A percentile compares a stretch with the other conserved stretches of the same genome.
Evolutionary conservation across 108 stramenopile species (phyloP).

Genomic region (Conticribra weissflogii): DNA sequence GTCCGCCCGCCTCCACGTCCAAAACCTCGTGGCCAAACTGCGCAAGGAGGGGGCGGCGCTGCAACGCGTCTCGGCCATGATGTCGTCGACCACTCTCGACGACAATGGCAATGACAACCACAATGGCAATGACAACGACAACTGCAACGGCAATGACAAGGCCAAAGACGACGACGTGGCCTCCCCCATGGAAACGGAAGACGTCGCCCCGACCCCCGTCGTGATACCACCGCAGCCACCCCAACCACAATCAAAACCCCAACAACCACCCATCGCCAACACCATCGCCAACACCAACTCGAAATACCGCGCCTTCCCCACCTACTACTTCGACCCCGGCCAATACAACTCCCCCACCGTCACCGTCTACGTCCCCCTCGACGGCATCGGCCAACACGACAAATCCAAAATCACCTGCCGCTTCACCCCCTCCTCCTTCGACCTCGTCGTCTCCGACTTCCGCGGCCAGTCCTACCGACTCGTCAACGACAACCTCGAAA

Average conservation of each 20-base stretch:
- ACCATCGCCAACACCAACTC: slow-evolving; percentile 1
- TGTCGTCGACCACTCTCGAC: neutral
- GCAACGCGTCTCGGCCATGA: slow-evolving; percentile 46
- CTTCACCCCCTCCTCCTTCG: slow-evolving; percentile 69
- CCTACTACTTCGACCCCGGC: slow-evolving; percentile 80
- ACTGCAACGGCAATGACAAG: slow-evolving; percentile 5
- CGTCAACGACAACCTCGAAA: slow-evolving; percentile 89
- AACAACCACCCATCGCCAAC: slow-evolving; percentile 34
- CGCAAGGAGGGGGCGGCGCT: slow-evolving; percentile 72
- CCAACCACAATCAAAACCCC: too few relatives aligned
- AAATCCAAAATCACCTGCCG: slow-evolving; percentile 66
- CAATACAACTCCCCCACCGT: slow-evolving; percentile 76
- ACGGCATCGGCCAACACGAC: slow-evolving; percentile 57
- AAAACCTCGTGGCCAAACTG: slow-evolving; percentile 68
- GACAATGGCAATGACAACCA: neutral
- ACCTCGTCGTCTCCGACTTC: slow-evolving; percentile 79
- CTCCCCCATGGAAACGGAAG: slow-evolving; percentile 7
- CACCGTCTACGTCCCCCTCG: slow-evolving; percentile 72
- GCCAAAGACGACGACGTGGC: neutral
- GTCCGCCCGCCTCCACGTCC: slow-evolving; percentile 69
- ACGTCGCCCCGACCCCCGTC: slow-evolving; percentile 3
- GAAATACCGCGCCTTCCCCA: slow-evolving; percentile 68
- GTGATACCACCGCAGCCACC: too few relatives aligned
- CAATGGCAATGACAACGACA: neutral
- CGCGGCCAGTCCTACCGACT: slow-evolving; percentile 89